Base-by-base conservation (phyloP, 1,139 yeast genomes). In the Blastobotrys raffinosifermentans region DNA sequence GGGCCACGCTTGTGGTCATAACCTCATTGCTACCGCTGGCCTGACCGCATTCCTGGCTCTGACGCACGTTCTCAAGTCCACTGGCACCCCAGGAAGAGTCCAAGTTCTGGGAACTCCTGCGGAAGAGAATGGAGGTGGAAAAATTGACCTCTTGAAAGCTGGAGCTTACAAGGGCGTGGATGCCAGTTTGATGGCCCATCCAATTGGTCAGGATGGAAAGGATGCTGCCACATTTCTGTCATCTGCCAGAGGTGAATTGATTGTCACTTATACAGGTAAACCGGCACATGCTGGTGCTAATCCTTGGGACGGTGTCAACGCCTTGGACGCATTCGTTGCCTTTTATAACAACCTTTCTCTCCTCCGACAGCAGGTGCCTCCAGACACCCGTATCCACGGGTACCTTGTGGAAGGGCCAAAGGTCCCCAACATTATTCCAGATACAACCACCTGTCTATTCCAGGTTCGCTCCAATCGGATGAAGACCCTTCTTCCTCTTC, bases 1-100 rank as follows among this genome's bases (percentile, higher is more conserved):
- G 9, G 47, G 50, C 31, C 58, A 54, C 41, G 57, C 54, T 6
- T 54, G 58, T 37, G 58, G 58, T 16, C 58, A 54, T 34, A 54
- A 54, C 35, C 45, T 54, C 32, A 54, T 51, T 23, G 53, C 56
- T 2, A 44, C 53, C 10, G 29, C 47, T 9, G 34, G 49, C 9
- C 41, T 50, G n/a, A 40, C 45, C 8, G 49, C 47, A 3, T 51
- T 49, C 17, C 19, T 49, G 10, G 31, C 46, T 14, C 32, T 48
- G n/a, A 49, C 53, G 9, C 20, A 40, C 13, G 44, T 51, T 13
- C 45, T 54, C 53, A 38, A 38, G 25, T 37, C 44, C 22, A 48
- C 41, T 30, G 34, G 42, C 8, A 40, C 53, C 14, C 46, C 55
- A 10, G 58, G 58, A 13, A 39, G 55, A 6, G 49, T 53, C 9